Evolutionary conservation across 768 basidiomycete genomes (phyloP).

Genomic region (Lactifluus hygrophoroides): DNA sequence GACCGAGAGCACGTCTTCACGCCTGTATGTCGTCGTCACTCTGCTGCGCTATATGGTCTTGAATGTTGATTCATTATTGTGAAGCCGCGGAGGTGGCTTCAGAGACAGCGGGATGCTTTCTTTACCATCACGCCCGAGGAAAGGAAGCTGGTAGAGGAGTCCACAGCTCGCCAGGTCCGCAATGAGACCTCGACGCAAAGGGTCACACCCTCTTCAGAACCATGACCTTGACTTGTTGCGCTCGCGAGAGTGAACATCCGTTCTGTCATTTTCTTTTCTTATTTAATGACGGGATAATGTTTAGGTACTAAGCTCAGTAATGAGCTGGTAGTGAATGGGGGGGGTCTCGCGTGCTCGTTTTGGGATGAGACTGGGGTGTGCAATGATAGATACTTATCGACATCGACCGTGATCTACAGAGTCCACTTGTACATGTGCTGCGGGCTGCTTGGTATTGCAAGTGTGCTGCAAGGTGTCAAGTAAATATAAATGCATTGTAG

Average conservation of each 20-base stretch:
- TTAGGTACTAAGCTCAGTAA: background rate
- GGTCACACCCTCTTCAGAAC: background rate
- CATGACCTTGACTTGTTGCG: background rate
- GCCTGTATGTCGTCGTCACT: conserved; percentile 14
- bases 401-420: too few relatives aligned
- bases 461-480: background rate
- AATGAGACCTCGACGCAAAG: background rate
- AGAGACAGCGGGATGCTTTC: conserved; percentile 40
- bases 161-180: background rate
- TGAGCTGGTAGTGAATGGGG: too few relatives aligned
- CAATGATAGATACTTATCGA: too few relatives aligned
- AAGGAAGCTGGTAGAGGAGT: conserved; percentile 29
- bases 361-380: too few relatives aligned
- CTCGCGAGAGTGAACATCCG: background rate
- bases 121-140: conserved; percentile 55
- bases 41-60: background rate
- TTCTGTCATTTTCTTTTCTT: background rate
- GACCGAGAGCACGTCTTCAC: conserved; percentile 23
- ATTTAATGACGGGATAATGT: background rate
- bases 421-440: too few relatives aligned
- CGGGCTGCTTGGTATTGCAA: too few relatives aligned
- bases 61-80: background rate
- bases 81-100: conserved; percentile 54
- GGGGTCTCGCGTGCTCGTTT: background rate
- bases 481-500: background rate